These are phyloP conservation scores for Naganishia liquefaciens DNA, from an alignment of 1,284 basidiomycete species.

Conservation along the genomic window DNA sequence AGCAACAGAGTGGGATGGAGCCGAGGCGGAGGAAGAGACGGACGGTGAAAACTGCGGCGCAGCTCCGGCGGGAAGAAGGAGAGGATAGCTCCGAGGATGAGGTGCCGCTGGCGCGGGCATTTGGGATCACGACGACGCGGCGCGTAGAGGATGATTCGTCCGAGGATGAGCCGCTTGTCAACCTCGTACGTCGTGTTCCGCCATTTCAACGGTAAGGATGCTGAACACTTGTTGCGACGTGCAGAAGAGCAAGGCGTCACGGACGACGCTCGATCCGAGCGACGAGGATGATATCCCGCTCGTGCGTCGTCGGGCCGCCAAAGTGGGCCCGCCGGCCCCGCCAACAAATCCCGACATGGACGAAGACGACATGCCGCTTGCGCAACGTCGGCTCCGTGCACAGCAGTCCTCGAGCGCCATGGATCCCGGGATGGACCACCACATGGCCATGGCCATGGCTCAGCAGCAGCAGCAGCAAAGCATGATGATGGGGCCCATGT, in stretches of 20 bases:
- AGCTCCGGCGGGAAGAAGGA: too few relatives aligned
- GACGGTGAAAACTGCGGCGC: slow-evolving; percentile 11
- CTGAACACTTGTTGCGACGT: background rate
- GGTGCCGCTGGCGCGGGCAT: slow-evolving; percentile 27
- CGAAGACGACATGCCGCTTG: slow-evolving; percentile 34
- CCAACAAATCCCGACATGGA: background rate
- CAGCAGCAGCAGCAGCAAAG: slow-evolving; percentile 32
- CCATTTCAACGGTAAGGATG: background rate
- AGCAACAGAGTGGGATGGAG: background rate
- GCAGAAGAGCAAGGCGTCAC: slow-evolving; percentile 21
- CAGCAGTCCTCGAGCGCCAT: slow-evolving; percentile 5
- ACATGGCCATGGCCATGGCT: slow-evolving; percentile 18
- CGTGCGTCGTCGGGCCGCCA: slow-evolving; percentile 30
- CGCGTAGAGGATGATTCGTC: slow-evolving; percentile 34
- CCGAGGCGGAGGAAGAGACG: slow-evolving; percentile 17
- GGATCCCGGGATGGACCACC: slow-evolving; percentile 13
- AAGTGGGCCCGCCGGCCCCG: background rate
- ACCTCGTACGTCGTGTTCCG: slow-evolving; percentile 31
- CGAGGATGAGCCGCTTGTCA: slow-evolving; percentile 42
- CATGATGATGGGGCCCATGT: slow-evolving; percentile 26
- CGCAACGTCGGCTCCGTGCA: slow-evolving; percentile 21
- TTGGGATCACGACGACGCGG: slow-evolving; percentile 6
- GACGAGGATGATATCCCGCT: slow-evolving; percentile 51
- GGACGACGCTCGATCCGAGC: slow-evolving; percentile 33
- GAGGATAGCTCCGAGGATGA: slow-evolving; percentile 21